Evolutionary conservation across 2,329 filamentous ascomycete genomes (phyloP).

Genomic region (Knufia petricola): DNA sequence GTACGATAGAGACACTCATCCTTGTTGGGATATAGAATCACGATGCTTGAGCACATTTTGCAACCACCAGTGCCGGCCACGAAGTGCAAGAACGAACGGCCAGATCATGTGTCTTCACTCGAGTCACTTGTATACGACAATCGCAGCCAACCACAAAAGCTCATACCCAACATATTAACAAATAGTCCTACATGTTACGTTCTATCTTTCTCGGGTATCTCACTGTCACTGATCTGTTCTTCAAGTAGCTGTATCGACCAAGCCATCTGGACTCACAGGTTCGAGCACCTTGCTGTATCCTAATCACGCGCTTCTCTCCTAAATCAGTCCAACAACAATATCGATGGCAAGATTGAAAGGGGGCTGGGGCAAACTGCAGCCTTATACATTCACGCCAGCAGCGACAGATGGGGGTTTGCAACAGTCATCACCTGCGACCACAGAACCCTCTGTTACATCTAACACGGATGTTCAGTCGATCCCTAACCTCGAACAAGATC

Average conservation of each 20-base stretch:
- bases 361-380: not conserved
- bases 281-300: not conserved
- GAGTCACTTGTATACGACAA: not conserved
- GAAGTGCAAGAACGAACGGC: not conserved
- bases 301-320: not conserved
- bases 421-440: not conserved
- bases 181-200: not conserved
- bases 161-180: not conserved
- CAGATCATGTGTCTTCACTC: not conserved
- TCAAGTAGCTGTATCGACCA: too few species aligned
- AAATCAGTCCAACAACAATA: not conserved
- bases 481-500: not conserved
- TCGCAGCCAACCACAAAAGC: not conserved
- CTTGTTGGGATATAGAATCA: not conserved
- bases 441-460: not conserved
- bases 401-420: not conserved
- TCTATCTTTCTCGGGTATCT: too few species aligned
- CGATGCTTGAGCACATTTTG: not conserved
- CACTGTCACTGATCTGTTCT: too few species aligned
- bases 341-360: not conserved
- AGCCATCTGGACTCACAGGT: too few species aligned
- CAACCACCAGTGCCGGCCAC: not conserved
- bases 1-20: not conserved
- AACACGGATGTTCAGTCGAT: not conserved
- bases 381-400: conserved; percentile 1